Evolutionary conservation across 2,329 filamentous ascomycete species (phyloP), one percentile per base, ranked within the genome.

Genomic region (Aplosporella prunicola): DNA sequence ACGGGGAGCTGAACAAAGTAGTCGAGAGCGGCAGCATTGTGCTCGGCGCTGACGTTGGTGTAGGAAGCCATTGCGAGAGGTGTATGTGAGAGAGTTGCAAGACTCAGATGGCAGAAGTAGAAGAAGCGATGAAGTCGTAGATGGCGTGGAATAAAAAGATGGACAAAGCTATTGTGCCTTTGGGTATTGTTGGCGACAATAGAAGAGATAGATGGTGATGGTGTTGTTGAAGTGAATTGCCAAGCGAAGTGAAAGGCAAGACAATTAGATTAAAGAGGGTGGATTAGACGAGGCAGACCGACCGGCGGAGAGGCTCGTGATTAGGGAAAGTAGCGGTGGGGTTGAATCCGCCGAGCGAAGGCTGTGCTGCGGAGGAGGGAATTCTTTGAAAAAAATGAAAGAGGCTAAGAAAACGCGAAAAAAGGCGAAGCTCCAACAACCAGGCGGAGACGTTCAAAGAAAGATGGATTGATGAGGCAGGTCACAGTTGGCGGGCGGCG

Each of bases 1-100:
- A 91, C 84, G 8, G 80, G 79, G 49, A 75, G 73, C 63, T 81
- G 84, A 65, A 91, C 75, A 58, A 91, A 89, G 52, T 82, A 74
- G 52, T 88, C 82, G 46, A 91, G 71, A 33, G 84, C 84, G 37
- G 72, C 72, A 58, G 79, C 75, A 68, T 87, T 87, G 61, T 72
- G 62, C 43, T 57, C 51, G 47, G 54, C 62, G 50, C 51, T 58
- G 51, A 56, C 51, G 50, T 49, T 41, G 50, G 60, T 60, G 58
- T 63, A 34, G n/a, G 35, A 66, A 49, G 63, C 55, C 67, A 70
- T 69, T 49, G 27, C 42, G 51, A 13, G 40, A 36, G 34, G 46
- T 13, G 20, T 28, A 18, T 9, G 15, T 28, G 27, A 33, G 37
- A 13, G 13, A 8, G 28, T 31, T 11, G 28, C 13, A 20, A 31